Conservation (phyloP, 2,329 filamentous ascomycete species). For the Ambrosiella xylebori region DNA sequence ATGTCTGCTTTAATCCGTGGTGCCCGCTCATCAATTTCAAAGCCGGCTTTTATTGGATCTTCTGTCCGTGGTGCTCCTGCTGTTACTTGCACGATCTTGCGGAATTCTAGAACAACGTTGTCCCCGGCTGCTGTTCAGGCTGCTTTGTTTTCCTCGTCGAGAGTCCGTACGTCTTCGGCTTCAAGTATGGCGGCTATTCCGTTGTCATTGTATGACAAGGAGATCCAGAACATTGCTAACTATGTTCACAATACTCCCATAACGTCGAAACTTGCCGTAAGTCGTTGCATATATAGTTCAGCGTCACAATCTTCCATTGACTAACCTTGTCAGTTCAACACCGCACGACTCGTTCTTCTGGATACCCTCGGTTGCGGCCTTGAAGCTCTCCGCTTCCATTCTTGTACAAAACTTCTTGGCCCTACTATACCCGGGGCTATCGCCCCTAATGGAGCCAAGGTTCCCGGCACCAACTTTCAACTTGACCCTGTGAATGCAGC, state of each 20-base stretch:
- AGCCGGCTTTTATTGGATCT: background rate
- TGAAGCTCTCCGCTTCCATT: constrained; percentile 85
- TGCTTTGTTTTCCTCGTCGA: constrained; percentile 25
- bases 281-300: constrained; percentile 21
- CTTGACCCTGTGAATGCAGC: constrained; percentile 90
- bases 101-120: background rate
- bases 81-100: background rate
- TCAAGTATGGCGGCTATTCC: constrained; percentile 29
- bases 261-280: constrained; percentile 79
- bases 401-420: constrained; percentile 88
- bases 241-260: constrained; percentile 90
- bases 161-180: constrained; percentile 21
- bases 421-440: constrained; percentile 78
- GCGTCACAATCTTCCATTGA: background rate
- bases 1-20: background rate
- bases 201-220: constrained; percentile 58
- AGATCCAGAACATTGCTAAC: constrained; percentile 86
- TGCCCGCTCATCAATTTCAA: background rate
- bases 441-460: constrained; percentile 80
- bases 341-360: constrained; percentile 87
- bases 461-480: constrained; percentile 83
- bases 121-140: too few relatives aligned
- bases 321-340: constrained; percentile 53
- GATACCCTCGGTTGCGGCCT: constrained; percentile 95
- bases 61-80: background rate